Evolutionary conservation across 805 yeast species (phyloP), one percentile per base, ranked within the genome.

Genomic region (Starmerella bombicola): DNA sequence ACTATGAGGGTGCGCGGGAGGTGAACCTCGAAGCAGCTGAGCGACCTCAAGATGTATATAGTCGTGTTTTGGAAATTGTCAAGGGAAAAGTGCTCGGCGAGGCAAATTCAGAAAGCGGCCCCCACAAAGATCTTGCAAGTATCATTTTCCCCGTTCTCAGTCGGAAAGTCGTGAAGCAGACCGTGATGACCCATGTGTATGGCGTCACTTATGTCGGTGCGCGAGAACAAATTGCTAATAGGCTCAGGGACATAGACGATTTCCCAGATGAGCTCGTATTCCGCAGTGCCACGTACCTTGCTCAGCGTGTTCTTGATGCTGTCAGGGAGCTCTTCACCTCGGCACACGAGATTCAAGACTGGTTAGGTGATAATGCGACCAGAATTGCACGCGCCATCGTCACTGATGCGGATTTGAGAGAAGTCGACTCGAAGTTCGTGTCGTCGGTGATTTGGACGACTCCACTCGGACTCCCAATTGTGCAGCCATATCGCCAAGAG

Each of bases 401-500:
- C 34, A 59, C 81, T 12, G 46, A 38, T 24, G 23, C 38, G 2
- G 43, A 42, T 9, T 34, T 44, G 10, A 24, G 31, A 18, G 42
- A 39, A 19, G 46, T 52, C 21, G 54, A 42, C 33, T 44, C 49
- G 21, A 71, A 69, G 39, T 78, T 74, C 54, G 73, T 83, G 70
- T 75, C 94, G 1, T 74, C 93, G 4, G 95, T 91, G 6, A 84
- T 91, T 51, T 91, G 99, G 99, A 91, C 99, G 0, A 80, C 97
- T 0, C 97, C 98, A 1, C 62, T 88, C 30, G 95, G 95, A 3
- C 66, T 91, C 46, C 95, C 97, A 2, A 85, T 93, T 57, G 98
- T 91, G 16, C 99, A 91, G 60, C 99, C 99, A 1, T 91, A 91
- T 57, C 71, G 98, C 52, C 71, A 76, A 22, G 63, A 69, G 33